Evolutionary conservation across 2,329 filamentous ascomycete species (phyloP), one percentile per base, ranked within the genome.

Genomic region (Nemania sp.): DNA sequence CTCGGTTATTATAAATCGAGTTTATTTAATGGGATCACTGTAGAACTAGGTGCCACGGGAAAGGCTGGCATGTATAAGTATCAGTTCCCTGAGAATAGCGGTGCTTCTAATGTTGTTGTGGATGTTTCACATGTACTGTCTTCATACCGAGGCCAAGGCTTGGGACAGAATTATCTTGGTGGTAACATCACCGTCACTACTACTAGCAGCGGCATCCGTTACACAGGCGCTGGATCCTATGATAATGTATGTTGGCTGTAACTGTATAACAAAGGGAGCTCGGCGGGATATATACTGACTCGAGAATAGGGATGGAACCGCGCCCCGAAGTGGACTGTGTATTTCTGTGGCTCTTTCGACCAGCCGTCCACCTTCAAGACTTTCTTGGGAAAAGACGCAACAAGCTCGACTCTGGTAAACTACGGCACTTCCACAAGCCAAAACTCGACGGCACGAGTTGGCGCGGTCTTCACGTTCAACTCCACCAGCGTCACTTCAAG

Each of bases 41-140:
- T 89, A 1, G 86, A 91, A 74, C 74, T 92, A 67, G 83, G 83
- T 7, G 89, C 87, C 1, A 83, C 86, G 0, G 77, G 80, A 3
- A 88, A 86, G 69, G 85, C 86, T 0, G 89, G 88, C 0, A 78
- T 91, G n/a, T 87, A 87, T 73, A 82, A 86, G 65, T 92, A 92
- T 71, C 82, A 79, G 0, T 92, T 90, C 63, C 86, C 88, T 0
- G 70, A 72, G 2, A 67, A 72, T 11, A 74, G 75, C 0, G 74
- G 76, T 1, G 73, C 78, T 2, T 82, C 81, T 18, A 81, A 87
- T 49, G 73, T 91, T 18, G 81, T 91, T 26, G 86, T 90, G 5
- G 89, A 92, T 74, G 87, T 91, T 7, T 90, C 88, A 1, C 89
- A 92, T 75, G 85, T 88, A n/a, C 79, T 92, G 45, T 84, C 88